These are phyloP conservation scores for Drechslerella coelobrocha DNA, from an alignment of 2,329 filamentous ascomycete species.

Conservation along the genomic window DNA sequence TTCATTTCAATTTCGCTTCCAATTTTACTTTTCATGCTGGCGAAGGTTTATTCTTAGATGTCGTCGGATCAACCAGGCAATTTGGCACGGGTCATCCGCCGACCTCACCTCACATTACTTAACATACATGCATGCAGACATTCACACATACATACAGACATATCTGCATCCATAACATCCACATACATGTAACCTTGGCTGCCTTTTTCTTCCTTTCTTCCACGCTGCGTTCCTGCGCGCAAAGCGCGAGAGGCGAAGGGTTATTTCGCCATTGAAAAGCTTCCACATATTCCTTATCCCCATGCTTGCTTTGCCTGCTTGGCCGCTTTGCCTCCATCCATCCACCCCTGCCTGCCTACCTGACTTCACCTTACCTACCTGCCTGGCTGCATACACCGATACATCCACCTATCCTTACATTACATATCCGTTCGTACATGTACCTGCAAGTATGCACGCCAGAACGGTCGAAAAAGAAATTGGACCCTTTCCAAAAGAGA, in stretches of 20 bases:
- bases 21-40: slow-evolving; percentile 3
- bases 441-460: not conserved
- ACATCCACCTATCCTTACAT: not conserved
- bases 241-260: not conserved
- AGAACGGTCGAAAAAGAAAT: not conserved
- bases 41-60: not conserved
- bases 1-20: slow-evolving; percentile 16
- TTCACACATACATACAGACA: no score
- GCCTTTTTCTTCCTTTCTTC: slow-evolving; percentile 30
- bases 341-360: no score
- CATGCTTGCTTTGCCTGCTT: no score
- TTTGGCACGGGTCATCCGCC: not conserved
- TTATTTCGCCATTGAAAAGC: no score
- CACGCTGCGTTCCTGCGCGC: slow-evolving; percentile 27
- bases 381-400: no score
- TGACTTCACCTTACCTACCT: no score
- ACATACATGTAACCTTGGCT: slow-evolving; percentile 34
- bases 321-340: no score
- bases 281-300: no score
- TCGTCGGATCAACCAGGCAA: slow-evolving; percentile 2
- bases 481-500: not conserved
- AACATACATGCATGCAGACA: not conserved
- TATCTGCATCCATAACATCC: no score
- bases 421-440: not conserved
- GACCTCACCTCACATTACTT: not conserved